Conservation (phyloP, 2,329 filamentous ascomycete species). For the Allantophomopsis cytisporea region DNA sequence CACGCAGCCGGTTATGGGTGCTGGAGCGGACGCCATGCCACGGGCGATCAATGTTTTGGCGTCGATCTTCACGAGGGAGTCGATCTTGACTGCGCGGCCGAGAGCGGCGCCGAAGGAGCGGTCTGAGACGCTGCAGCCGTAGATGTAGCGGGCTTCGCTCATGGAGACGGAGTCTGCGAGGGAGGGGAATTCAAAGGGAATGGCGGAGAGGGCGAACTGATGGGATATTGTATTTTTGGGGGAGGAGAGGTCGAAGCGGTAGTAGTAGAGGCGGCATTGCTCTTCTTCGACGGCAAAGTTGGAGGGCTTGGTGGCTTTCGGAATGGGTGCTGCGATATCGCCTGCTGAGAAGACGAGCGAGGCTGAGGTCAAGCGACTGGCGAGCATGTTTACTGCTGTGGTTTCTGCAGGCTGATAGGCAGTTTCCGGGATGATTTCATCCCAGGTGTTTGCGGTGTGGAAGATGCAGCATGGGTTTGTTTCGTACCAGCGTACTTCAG, state of each 20-base stretch:
- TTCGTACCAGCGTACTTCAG: conserved; percentile 50
- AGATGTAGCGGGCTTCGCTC: conserved; percentile 44
- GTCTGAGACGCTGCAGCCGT: conserved; percentile 49
- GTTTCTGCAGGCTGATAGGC: conserved; percentile 15
- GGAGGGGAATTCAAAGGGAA: conserved; percentile 57
- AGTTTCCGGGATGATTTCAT: conserved; percentile 23
- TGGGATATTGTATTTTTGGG: conserved; percentile 30
- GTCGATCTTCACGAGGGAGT: conserved; percentile 50
- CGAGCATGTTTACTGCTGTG: conserved; percentile 44
- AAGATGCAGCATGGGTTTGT: conserved; percentile 57
- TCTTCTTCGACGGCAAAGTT: conserved; percentile 34
- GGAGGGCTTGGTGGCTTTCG: conserved; percentile 11
- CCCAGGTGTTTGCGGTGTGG: conserved; percentile 61
- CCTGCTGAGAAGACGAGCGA: conserved; percentile 51
- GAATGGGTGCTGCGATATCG: conserved; percentile 41
- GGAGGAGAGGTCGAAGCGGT: conserved; percentile 37
- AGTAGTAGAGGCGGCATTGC: conserved; percentile 59
- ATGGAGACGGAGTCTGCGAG: conserved; percentile 40
- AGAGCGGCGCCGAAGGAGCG: conserved; percentile 44
- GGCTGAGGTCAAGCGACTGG: conserved; percentile 52
- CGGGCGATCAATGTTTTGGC: conserved; percentile 33
- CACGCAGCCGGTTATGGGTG: conserved; percentile 43
- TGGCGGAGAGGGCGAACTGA: conserved; percentile 49
- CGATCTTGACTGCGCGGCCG: conserved; percentile 52
- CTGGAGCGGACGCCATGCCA: conserved; percentile 30